Conservation (phyloP, 1,284 basidiomycete species). For the Filobasidium uniguttulatum region DNA sequence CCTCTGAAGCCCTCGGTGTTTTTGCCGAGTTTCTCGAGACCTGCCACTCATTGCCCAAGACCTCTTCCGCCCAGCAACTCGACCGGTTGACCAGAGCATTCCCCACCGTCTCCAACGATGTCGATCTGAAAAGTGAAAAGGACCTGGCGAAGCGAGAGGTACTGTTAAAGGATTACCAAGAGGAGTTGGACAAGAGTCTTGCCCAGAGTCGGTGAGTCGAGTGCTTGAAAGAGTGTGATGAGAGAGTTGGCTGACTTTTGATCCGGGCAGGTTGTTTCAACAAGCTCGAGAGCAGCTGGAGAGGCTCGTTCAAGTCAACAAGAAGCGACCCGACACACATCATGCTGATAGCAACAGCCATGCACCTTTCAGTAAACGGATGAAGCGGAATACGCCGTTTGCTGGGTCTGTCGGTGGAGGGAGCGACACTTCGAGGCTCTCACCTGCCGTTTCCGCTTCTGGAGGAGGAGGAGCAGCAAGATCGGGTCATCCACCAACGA, state of each 20-base stretch:
- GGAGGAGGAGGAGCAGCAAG: no score
- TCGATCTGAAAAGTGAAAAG: not conserved
- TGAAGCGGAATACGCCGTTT: no score
- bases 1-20: no score
- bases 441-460: no score
- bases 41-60: not conserved
- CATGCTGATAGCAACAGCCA: no score
- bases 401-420: no score
- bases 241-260: not conserved
- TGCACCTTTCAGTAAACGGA: no score
- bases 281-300: conserved; percentile 4
- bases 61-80: not conserved
- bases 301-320: not conserved
- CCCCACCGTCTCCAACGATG: not conserved
- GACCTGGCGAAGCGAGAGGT: conserved; percentile 3
- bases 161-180: conserved; percentile 10
- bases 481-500: no score
- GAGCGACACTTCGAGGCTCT: no score
- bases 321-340: no score
- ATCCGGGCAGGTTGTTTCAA: not conserved
- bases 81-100: conserved; percentile 3
- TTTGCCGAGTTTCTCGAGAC: not conserved
- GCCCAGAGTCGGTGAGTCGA: conserved; percentile 5
- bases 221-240: not conserved
- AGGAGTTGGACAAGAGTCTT: conserved; percentile 6